Evolutionary conservation across 495 filamentous ascomycete genomes (phyloP).

Genomic region (Elasticomyces elasticus): DNA sequence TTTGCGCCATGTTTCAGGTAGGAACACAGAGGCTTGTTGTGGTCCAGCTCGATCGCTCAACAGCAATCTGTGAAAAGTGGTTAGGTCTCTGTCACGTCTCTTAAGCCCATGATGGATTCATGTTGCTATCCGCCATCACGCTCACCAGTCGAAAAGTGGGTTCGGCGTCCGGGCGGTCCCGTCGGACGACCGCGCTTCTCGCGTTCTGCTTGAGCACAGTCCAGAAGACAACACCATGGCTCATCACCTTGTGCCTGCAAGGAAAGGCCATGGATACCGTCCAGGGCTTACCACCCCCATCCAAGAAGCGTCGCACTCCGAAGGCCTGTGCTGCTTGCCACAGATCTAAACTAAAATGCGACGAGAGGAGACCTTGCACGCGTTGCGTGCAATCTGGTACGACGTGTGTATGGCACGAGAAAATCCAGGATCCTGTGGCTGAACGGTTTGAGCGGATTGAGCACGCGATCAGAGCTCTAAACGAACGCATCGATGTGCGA

Average conservation of each 20-base stretch:
- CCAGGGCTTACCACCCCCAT: neutral
- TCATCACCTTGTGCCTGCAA: neutral
- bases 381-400: neutral
- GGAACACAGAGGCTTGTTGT: no score
- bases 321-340: slow-evolving; percentile 8
- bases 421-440: neutral
- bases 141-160: no score
- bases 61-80: no score
- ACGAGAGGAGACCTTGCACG: slow-evolving; percentile 5
- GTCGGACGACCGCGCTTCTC: no score
- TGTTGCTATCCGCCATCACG: no score
- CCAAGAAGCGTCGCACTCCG: neutral
- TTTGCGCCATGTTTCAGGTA: no score
- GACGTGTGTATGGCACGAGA: neutral
- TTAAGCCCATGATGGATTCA: no score
- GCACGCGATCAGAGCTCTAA: neutral
- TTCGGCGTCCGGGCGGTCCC: no score
- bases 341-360: slow-evolving; percentile 2
- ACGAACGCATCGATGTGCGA: neutral
- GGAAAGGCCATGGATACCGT: neutral
- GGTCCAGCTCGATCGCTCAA: no score
- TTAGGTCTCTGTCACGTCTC: no score
- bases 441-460: neutral
- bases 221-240: no score
- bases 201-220: no score